Evolutionary conservation across 2,329 filamentous ascomycete genomes (phyloP), one percentile per base, ranked within the genome.

Genomic region (Gnomoniopsis smithogilvyi): DNA sequence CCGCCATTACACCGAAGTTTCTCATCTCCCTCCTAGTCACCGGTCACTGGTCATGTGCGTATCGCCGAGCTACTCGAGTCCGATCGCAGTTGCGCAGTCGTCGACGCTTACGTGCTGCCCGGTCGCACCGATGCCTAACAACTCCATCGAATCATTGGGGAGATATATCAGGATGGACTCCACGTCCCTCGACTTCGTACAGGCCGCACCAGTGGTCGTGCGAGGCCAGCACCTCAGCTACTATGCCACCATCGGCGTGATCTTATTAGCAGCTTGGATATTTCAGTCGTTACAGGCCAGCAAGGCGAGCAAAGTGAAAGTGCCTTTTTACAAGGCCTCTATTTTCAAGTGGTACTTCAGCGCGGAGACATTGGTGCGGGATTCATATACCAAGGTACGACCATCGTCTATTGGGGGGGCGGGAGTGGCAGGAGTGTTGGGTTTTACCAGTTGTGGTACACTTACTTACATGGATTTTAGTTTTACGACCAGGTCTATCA

Each of bases 271-370:
- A 15, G 65, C 72, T 22, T 80, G 74, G 72, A 43, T 75, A n/a
- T 66, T 78, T n/a, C 70, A 70, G 55, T 62, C 63, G 12, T 53
- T 55, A 11, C 66, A 66, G 50, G 66, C 69, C 17, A 66, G 62
- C 43, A 74, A 72, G 54, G 66, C 67, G 43, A 64, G 65, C 38
- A 63, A 64, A 30, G 69, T 78, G 3, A 69, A 74, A 12, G 70
- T 74, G 3, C 79, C 79, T 0, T 77, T 78, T 51, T 82, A 79
- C 67, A 76, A 78, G 62, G 79, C 78, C 0, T 72, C 77, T 7
- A 77, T 76, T 64, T 70, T 73, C 53, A 80, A 76, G 67, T 81
- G 79, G 79, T 78, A 81, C 64, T 80, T 81, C 54, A 73, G 74
- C 59, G 79, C 79, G 26, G 79, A 82, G 65, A 68, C 66, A 1